phyloP scores from a whole-genome alignment of 2,329 filamentous ascomycete species.

The Atkinsonella texensis region DNA sequence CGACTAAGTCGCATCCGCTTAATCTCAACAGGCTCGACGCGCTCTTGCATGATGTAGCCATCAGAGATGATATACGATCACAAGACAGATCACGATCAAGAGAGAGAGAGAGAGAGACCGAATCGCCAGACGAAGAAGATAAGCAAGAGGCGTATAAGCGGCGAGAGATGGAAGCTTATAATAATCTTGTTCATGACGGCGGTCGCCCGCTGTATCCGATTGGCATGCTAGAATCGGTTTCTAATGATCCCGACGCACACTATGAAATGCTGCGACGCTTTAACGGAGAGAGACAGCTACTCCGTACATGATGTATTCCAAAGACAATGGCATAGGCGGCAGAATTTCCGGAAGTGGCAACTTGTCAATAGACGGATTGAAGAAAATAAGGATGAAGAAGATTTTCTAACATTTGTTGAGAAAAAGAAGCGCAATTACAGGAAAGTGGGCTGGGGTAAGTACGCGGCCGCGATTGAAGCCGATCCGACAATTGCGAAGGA shows the following conservation, averaged over 20 bases:
- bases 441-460: not conserved
- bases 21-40: slow-evolving; percentile 12
- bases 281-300: slow-evolving; percentile 6
- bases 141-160: not conserved
- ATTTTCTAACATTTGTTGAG: slow-evolving; percentile 8
- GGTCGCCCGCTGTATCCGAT: slow-evolving; percentile 20
- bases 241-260: slow-evolving; percentile 11
- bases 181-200: slow-evolving; percentile 18
- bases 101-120: slow-evolving; percentile 2
- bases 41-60: slow-evolving; percentile 8
- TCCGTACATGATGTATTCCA: slow-evolving; percentile 10
- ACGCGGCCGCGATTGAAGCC: slow-evolving; percentile 6
- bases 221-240: slow-evolving; percentile 14
- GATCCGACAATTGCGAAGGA: slow-evolving; percentile 7
- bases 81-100: not conserved
- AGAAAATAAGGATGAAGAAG: slow-evolving; percentile 10
- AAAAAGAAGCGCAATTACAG: not conserved
- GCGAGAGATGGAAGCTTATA: slow-evolving; percentile 13
- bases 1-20: slow-evolving; percentile 7
- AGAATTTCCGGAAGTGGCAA: slow-evolving; percentile 20
- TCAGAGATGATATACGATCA: not conserved
- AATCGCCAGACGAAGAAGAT: not conserved
- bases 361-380: slow-evolving; percentile 12
- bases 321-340: slow-evolving; percentile 16
- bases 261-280: slow-evolving; percentile 17